phyloP scores from a whole-genome alignment of 306 rosid genomes.

The Gastrolobium bilobum region DNA sequence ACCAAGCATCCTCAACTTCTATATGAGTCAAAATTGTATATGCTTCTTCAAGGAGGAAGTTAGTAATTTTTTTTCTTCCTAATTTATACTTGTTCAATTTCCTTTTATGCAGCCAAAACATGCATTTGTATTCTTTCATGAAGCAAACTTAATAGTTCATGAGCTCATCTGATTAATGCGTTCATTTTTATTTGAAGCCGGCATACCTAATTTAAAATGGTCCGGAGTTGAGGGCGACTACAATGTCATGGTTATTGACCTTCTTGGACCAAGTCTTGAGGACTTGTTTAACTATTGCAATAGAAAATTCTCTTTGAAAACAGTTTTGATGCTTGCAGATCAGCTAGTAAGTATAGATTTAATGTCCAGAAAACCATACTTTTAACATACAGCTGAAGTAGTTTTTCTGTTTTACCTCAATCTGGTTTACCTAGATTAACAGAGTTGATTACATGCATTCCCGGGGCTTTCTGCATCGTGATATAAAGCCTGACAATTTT shows the following conservation, averaged over 20 bases:
- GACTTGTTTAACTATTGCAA: conserved; percentile 89
- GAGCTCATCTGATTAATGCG: conserved; percentile 34
- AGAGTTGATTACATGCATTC: conserved; percentile 94
- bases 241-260: conserved; percentile 91
- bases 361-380: conserved; percentile 27
- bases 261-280: conserved; percentile 93
- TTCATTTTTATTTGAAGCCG: conserved; percentile 63
- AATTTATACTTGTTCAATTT: conserved; percentile 7
- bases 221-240: conserved; percentile 93
- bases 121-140: conserved; percentile 11
- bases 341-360: conserved; percentile 76
- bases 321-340: conserved; percentile 97
- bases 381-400: background rate
- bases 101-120: conserved; percentile 3
- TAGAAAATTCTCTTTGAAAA: conserved; percentile 77
- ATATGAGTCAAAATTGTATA: conserved; percentile 87
- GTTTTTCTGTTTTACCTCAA: conserved; percentile 42
- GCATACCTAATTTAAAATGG: conserved; percentile 92
- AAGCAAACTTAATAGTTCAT: conserved; percentile 9
- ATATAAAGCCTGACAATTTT: conserved; percentile 94
- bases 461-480: conserved; percentile 93
- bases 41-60: conserved; percentile 98
- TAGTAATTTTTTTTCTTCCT: conserved; percentile 50
- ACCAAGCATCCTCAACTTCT: conserved; percentile 96
- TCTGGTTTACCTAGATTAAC: conserved; percentile 63